Base-by-base conservation (phyloP, 176 grass and related monocot genomes). In the Eleusine indica region DNA sequence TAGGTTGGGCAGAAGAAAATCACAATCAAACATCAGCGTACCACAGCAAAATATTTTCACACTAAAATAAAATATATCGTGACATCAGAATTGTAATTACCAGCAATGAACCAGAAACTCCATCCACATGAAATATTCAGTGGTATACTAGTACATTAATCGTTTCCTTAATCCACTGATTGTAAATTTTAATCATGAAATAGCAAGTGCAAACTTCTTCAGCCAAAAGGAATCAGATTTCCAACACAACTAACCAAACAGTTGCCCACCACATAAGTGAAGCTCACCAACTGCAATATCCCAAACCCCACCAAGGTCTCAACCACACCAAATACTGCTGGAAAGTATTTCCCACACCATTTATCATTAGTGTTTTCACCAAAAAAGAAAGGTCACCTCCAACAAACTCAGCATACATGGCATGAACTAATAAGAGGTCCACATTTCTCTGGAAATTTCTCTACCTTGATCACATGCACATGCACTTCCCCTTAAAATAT, bases 231-330 rank as follows among this genome's bases (percentile, higher is more conserved):
- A 15, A 83, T 29, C 40, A 69, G 13, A 90, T 70, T 70, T 79
- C 75, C 69, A 79, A 80, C 28, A 74, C 79, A 9, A 58, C 79
- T 75, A 83, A 90, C 74, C 80, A 90, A 79, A 86, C 61, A 80
- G 66, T 74, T 62, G 82, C 84, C 84, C 76, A 90, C 58, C 74
- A 66, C 16, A 57, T 62, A 79, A 81, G 67, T 43, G 66, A 87
- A 60, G 74, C 74, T 74, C 68, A 78, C 80, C 84, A 86, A 72
- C 79, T 83, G 68, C 74, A 86, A 69, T 68, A 83, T 52, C 74
- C 44, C 48, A 79, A 78, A 68, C 69, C 64, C 58, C 81, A 84
- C 48, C 51, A 79, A 88, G 72, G 37, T 38, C 86, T 78, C 74
- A 72, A 79, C 81, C 48, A 68, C 69, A 79, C 48, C 62, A 74